Percentiles rank a stretch among this genome's conserved stretches.
phyloP scores from a whole-genome alignment of 106 monocot species.

The Triglochin maritima region DNA sequence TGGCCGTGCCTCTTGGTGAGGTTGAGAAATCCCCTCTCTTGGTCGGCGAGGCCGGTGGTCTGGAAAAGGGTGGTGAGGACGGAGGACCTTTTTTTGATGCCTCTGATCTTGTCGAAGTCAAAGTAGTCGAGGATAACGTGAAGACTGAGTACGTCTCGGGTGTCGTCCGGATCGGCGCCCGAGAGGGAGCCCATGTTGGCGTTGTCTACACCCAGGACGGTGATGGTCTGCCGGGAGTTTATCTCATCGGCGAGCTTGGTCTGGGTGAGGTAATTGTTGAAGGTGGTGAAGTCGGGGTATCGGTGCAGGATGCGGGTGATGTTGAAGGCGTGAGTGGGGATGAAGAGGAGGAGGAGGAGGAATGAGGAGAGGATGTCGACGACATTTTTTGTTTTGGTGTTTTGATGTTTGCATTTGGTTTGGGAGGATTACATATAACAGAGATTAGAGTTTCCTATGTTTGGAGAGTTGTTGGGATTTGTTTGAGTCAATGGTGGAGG shows the following conservation, averaged over 20 bases:
- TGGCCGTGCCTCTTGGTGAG: background rate
- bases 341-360: background rate
- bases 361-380: background rate
- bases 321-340: constrained; percentile 12
- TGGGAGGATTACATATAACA: too few species aligned
- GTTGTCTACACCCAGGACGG: constrained; percentile 15
- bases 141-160: constrained; percentile 7
- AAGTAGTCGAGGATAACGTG: constrained; percentile 26
- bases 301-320: constrained; percentile 12
- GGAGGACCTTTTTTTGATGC: background rate
- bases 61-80: constrained; percentile 19
- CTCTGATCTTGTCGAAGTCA: constrained; percentile 7
- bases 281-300: constrained; percentile 10
- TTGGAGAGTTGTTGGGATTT: too few species aligned
- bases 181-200: constrained; percentile 2
- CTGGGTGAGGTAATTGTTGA: constrained; percentile 12
- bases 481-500: too few species aligned
- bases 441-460: too few species aligned
- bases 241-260: constrained; percentile 10
- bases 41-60: constrained; percentile 1
- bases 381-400: too few species aligned
- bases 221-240: constrained; percentile 17
- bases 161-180: background rate
- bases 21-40: constrained; percentile 13
- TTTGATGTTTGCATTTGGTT: too few species aligned